Conservation (phyloP, 805 yeast genomes). For the Ogataea ramenticola region DNA sequence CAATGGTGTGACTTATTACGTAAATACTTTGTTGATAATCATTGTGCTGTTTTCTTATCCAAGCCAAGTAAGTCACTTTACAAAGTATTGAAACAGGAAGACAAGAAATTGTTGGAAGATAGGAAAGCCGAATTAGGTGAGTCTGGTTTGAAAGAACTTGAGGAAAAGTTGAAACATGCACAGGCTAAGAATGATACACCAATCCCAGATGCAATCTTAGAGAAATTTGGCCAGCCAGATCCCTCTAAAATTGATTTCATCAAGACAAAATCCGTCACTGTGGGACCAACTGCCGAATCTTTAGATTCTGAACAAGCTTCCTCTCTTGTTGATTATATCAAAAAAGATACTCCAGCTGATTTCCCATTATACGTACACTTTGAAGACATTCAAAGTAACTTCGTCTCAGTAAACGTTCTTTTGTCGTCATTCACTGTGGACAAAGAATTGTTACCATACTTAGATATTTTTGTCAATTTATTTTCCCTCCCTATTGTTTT, state of each 20-base stretch:
- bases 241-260: conserved; percentile 71
- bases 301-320: conserved; percentile 20
- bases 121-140: conserved; percentile 49
- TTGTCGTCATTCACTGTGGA: conserved; percentile 50
- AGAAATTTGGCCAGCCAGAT: conserved; percentile 62
- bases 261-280: conserved; percentile 54
- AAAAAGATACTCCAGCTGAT: conserved; percentile 30
- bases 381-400: conserved; percentile 75
- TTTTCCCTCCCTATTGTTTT: conserved; percentile 53
- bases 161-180: conserved; percentile 50
- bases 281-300: conserved; percentile 38
- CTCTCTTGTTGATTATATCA: conserved; percentile 10
- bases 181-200: conserved; percentile 62
- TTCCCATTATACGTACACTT: conserved; percentile 69
- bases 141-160: conserved; percentile 49
- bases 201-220: conserved; percentile 63
- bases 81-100: conserved; percentile 40
- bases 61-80: conserved; percentile 63
- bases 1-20: conserved; percentile 60
- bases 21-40: conserved; percentile 48
- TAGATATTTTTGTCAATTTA: conserved; percentile 58
- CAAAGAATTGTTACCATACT: conserved; percentile 59
- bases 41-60: conserved; percentile 61
- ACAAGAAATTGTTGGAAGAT: conserved; percentile 38
- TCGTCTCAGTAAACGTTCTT: conserved; percentile 59